Evolutionary conservation across 2,329 filamentous ascomycete species (phyloP), one percentile per base, ranked within the genome.

Genomic region (Colletotrichum spinosum): DNA sequence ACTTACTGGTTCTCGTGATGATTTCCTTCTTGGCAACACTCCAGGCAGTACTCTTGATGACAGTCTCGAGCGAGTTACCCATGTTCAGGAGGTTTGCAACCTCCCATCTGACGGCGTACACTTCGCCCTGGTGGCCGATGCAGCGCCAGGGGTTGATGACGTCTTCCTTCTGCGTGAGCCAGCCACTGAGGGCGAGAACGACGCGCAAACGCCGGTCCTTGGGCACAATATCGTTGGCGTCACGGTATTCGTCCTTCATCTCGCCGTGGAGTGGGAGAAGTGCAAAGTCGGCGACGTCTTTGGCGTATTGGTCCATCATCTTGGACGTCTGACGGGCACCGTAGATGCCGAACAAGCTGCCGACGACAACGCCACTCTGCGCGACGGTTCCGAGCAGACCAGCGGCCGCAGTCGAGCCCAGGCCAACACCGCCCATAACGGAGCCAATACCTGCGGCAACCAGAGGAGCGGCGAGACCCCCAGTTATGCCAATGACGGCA

Each of bases 281-380:
- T 0, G 88, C 93, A 76, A 97, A 97, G 73, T 98, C 94, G 71
- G 93, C 89, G 13, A 98, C 90, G 69, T 97, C 93, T 70, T 89
- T 89, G 10, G 91, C 87, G 75, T 97, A 97, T n/a, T 90, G 84
- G 69, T 97, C 93, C 84, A 97, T 92, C 84, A 94, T 93, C 75
- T 94, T 90, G 56, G 90, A 88, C 0, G 92, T 92, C 84, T 97
- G 94, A 41, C 90, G 88, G 1, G 90, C 89, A 48, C 92, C 92
- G 74, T 97, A 97, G n/a, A 96, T 92, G 8, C 96, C 96, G 73
- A 98, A 97, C 44, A 98, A 81, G 42, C 91, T 88, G 13, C 94
- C 95, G 37, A 97, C 90, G 46, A 94, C 82, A 13, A 96, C 86
- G 6, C 90, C 88, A 67, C 91, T 96, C 42, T 94, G 90, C 2